Conservation (phyloP, 176 grass and related monocot species). For the Zoysia japonica region DNA sequence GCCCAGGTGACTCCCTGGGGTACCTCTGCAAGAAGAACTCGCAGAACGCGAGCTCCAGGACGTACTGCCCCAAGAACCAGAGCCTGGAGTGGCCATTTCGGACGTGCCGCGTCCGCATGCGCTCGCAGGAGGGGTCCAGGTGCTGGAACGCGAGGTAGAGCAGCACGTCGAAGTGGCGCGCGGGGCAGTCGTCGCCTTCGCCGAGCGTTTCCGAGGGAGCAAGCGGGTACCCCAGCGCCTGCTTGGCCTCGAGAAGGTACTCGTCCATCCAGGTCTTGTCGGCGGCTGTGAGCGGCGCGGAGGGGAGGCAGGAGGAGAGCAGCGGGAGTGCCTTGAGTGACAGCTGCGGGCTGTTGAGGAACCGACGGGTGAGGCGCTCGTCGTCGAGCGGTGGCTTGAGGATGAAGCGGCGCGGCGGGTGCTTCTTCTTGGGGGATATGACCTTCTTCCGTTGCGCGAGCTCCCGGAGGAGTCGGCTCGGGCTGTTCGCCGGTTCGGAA, state of each 20-base stretch:
- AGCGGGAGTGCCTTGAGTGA: conserved; percentile 91
- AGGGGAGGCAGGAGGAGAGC: conserved; percentile 89
- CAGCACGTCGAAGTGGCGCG: conserved; percentile 87
- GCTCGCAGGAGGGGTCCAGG: conserved; percentile 68
- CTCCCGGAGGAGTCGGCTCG: conserved; percentile 80
- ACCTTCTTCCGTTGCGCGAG: conserved; percentile 89
- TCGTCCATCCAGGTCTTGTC: conserved; percentile 90
- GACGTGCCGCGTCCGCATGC: conserved; percentile 71
- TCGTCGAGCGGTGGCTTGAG: conserved; percentile 94
- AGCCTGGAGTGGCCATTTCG: conserved; percentile 87
- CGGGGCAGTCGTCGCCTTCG: conserved; percentile 77
- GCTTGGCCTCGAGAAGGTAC: conserved; percentile 97
- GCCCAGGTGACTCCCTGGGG: conserved; percentile 84
- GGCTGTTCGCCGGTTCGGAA: conserved; percentile 71
- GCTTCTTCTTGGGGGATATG: conserved; percentile 79
- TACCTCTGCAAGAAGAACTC: conserved; percentile 97
- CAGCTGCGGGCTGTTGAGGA: conserved; percentile 96
- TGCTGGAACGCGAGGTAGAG: conserved; percentile 97
- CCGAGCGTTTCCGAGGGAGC: conserved; percentile 77
- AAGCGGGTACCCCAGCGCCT: conserved; percentile 95
- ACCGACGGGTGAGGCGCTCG: conserved; percentile 80
- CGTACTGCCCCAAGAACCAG: conserved; percentile 80
- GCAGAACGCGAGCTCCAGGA: conserved; percentile 84
- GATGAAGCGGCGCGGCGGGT: conserved; percentile 79
- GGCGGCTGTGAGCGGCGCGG: conserved; percentile 68